Evolutionary conservation across 2,329 filamentous ascomycete species (phyloP).

Genomic region (Ambrosiella xylebori): DNA sequence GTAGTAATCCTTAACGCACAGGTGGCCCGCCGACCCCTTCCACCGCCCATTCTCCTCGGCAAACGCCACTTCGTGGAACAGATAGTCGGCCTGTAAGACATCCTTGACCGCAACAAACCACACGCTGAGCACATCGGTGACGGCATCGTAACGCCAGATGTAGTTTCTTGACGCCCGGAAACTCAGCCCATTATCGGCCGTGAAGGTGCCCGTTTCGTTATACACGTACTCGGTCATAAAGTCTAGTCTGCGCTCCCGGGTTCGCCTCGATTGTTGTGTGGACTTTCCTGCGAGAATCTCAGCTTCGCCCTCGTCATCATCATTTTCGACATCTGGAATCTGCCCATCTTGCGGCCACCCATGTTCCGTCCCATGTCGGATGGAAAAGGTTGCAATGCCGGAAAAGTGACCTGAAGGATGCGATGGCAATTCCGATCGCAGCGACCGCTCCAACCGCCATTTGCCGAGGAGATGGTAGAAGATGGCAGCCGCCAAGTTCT

Average conservation of each 20-base stretch:
- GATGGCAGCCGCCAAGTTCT: constrained; percentile 46
- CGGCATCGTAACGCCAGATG: constrained; percentile 52
- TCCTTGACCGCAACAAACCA: constrained; percentile 58
- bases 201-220: constrained; percentile 49
- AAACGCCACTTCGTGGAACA: constrained; percentile 62
- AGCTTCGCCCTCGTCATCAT: constrained; percentile 17
- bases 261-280: background rate
- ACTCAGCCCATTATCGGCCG: constrained; percentile 33
- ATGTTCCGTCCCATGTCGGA: constrained; percentile 18
- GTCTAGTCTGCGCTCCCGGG: constrained; percentile 16
- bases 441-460: constrained; percentile 45
- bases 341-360: background rate
- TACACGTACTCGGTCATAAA: constrained; percentile 45
- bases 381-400: constrained; percentile 47
- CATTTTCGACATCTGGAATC: background rate
- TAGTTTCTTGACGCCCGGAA: constrained; percentile 51
- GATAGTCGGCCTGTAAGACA: constrained; percentile 44
- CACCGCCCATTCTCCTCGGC: constrained; percentile 28
- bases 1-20: constrained; percentile 57
- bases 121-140: constrained; percentile 42
- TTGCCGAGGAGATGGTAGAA: constrained; percentile 54
- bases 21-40: constrained; percentile 48
- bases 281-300: background rate
- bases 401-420: constrained; percentile 48
- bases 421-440: constrained; percentile 34